Conservation (phyloP, 805 yeast genomes). For the Candida boleticola region DNA sequence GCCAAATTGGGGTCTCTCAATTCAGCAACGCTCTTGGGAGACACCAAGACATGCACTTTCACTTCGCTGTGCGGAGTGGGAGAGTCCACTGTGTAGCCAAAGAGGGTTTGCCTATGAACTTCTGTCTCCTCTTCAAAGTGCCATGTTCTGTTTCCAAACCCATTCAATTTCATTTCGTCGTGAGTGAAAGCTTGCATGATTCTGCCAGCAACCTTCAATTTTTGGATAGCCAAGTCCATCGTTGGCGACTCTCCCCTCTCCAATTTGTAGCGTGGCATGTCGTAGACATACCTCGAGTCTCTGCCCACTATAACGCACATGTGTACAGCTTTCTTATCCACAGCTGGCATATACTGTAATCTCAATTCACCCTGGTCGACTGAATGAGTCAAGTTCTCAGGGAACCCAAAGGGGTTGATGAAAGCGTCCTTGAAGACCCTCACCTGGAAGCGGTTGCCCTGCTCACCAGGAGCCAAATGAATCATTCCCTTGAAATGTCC, state of each 20-base stretch:
- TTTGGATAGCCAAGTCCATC: conserved; percentile 66
- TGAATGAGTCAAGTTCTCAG: conserved; percentile 14
- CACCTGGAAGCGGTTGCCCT: conserved; percentile 50
- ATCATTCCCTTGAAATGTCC: conserved; percentile 75
- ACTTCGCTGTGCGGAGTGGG: conserved; percentile 55
- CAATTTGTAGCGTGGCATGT: conserved; percentile 55
- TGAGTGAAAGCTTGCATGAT: conserved; percentile 89
- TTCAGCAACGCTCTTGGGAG: conserved; percentile 66
- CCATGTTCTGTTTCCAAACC: conserved; percentile 77
- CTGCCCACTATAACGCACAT: conserved; percentile 71
- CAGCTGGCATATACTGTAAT: conserved; percentile 44
- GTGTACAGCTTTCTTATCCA: conserved; percentile 75
- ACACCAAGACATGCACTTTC: conserved; percentile 73
- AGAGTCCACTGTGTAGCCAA: conserved; percentile 46
- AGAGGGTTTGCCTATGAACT: conserved; percentile 22
- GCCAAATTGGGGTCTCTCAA: conserved; percentile 78
- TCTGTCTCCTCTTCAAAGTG: conserved; percentile 67
- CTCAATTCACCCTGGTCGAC: conserved; percentile 23
- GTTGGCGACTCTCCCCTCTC: conserved; percentile 59
- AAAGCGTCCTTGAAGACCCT: conserved; percentile 44
- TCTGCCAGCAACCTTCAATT: conserved; percentile 78
- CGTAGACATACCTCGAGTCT: conserved; percentile 72
- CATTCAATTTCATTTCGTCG: conserved; percentile 80
- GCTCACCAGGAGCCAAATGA: conserved; percentile 63
- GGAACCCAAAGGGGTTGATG: conserved; percentile 26